Conservation (phyloP, 148 eudicot species). For the Vaccinium vitisidaea region DNA sequence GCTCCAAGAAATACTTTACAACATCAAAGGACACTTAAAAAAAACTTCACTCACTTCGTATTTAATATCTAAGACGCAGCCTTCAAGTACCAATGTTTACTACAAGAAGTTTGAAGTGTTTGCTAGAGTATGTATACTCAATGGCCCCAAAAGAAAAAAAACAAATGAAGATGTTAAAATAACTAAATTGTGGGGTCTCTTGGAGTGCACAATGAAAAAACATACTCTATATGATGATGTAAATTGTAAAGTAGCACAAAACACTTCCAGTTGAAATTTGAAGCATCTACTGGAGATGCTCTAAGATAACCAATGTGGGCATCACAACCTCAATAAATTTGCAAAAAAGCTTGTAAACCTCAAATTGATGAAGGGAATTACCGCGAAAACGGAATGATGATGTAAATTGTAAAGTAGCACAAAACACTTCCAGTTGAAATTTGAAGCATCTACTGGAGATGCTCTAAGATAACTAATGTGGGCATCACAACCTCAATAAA, state of each 20-base stretch:
- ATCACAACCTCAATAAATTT: slow-evolving; percentile 13
- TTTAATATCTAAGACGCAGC: neutral
- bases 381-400: slow-evolving; percentile 85
- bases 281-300: neutral
- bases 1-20: neutral
- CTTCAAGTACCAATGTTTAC: neutral
- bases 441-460: neutral
- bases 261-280: slow-evolving; percentile 3
- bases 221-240: neutral
- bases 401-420: slow-evolving; percentile 14
- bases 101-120: neutral
- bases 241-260: neutral
- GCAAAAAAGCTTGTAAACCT: neutral
- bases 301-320: neutral
- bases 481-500: slow-evolving; percentile 11
- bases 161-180: neutral
- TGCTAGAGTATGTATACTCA: neutral
- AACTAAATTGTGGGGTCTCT: neutral
- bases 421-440: slow-evolving; percentile 5
- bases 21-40: neutral
- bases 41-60: neutral
- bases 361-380: slow-evolving; percentile 27
- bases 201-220: neutral
- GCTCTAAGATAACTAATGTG: neutral
- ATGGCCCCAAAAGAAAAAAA: neutral